Evolutionary conservation across 352 stramenopile species (phyloP).

Genomic region (Pythium coloratum): DNA sequence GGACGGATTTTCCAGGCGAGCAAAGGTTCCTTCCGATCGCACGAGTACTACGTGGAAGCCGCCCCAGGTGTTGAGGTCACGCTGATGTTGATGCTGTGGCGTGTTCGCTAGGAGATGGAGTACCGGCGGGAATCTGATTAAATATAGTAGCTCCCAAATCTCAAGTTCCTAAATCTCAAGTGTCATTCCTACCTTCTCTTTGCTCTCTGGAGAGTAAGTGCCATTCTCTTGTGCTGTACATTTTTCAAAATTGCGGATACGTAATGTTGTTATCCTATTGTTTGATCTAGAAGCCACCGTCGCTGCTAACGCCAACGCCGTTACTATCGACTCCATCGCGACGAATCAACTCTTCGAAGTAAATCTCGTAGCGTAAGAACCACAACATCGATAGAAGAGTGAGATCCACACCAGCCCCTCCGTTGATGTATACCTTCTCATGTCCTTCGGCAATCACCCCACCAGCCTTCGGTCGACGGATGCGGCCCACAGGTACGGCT

Average conservation of each 20-base stretch:
- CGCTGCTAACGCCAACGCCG: too few species aligned
- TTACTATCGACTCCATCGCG: too few species aligned
- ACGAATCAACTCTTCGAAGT: not conserved
- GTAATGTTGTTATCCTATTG: too few species aligned
- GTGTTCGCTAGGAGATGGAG: constrained; percentile 10
- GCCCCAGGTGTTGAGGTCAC: constrained; percentile 19
- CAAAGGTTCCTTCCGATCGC: not conserved
- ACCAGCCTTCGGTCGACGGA: constrained; percentile 13
- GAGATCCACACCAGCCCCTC: constrained; percentile 12
- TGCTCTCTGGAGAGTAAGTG: too few species aligned
- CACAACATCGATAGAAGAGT: constrained; percentile 12
- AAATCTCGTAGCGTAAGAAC: constrained; percentile 18
- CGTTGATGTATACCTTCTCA: constrained; percentile 11
- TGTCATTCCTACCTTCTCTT: too few species aligned
- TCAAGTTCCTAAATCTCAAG: too few species aligned
- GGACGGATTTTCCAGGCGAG: constrained; percentile 9
- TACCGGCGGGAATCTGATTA: too few species aligned
- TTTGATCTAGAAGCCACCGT: too few species aligned
- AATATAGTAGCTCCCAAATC: too few species aligned
- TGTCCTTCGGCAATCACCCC: constrained; percentile 1
- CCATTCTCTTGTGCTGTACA: too few species aligned
- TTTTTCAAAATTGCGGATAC: too few species aligned
- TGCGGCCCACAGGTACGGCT: not conserved
- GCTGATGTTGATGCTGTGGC: constrained; percentile 20
- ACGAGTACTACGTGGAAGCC: constrained; percentile 15